These are phyloP conservation scores for Plectosphaerella cucumerina DNA, from an alignment of 2,329 filamentous ascomycete genomes.

Conservation along the genomic window DNA sequence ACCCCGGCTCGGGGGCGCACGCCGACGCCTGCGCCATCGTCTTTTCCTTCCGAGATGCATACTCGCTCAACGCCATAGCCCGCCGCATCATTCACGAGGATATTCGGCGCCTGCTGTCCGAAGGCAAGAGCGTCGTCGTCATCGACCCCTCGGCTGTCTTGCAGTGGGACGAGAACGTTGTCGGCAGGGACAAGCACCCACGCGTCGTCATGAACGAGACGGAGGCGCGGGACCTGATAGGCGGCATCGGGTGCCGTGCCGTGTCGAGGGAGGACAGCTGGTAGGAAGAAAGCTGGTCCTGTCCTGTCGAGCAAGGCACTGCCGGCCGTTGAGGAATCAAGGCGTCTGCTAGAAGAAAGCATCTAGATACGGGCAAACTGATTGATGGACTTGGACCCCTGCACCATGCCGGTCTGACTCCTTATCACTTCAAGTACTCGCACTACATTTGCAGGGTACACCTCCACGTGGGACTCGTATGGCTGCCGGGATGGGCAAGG, in stretches of 20 bases:
- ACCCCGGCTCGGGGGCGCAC: constrained; percentile 20
- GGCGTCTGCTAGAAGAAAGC: no score
- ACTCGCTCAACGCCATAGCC: constrained; percentile 24
- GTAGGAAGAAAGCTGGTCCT: constrained; percentile 3
- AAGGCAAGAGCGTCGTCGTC: constrained; percentile 21
- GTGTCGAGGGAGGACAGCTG: constrained; percentile 18
- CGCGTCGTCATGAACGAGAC: constrained; percentile 18
- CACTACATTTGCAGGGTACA: no score
- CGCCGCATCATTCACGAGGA: constrained; percentile 23
- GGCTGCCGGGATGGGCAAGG: no score
- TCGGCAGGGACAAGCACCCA: constrained; percentile 8
- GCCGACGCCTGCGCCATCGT: constrained; percentile 23
- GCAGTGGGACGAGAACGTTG: constrained; percentile 10
- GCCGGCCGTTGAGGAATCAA: no score
- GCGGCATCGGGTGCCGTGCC: constrained; percentile 22
- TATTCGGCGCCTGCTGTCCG: constrained; percentile 17
- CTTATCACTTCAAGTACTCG: no score
- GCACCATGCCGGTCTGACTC: no score
- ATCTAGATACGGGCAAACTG: no score
- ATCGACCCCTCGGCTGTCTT: constrained; percentile 23
- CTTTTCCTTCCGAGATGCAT: constrained; percentile 26
- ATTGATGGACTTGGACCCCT: no score
- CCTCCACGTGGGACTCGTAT: no score
- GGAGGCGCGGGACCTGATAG: constrained; percentile 22
- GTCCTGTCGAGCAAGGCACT: background rate